A percentile compares a stretch with the other conserved stretches of the same genome.
Evolutionary conservation across 2,329 filamentous ascomycete species (phyloP).

Genomic region (Talaromyces sp.): DNA sequence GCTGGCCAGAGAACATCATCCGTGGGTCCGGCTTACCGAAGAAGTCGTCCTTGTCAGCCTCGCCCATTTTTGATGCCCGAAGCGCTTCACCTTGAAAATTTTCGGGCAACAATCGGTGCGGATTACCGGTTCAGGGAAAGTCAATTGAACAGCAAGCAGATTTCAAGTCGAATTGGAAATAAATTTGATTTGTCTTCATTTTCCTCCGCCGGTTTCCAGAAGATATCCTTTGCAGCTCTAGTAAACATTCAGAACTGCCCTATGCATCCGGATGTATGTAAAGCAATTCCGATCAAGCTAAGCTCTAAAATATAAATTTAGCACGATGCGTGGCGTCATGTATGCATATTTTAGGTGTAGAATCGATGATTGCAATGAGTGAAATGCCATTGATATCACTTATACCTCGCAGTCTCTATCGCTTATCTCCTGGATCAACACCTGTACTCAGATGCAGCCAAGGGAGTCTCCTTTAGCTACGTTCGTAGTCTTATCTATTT

Average conservation of each 20-base stretch:
- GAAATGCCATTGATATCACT: neutral
- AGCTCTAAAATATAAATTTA: neutral
- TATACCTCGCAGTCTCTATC: neutral
- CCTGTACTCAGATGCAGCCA: neutral
- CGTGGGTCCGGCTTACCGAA: constrained; percentile 5
- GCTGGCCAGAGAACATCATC: constrained; percentile 5
- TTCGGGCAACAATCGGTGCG: constrained; percentile 11
- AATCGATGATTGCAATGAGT: neutral
- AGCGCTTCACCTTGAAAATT: constrained; percentile 7
- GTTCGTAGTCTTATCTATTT: neutral
- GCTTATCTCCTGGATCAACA: no score
- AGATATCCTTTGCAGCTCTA: constrained; percentile 2
- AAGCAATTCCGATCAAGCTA: neutral
- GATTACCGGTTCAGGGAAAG: neutral
- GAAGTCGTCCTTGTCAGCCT: constrained; percentile 1
- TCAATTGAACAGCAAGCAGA: neutral
- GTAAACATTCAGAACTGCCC: neutral
- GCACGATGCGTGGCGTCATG: neutral
- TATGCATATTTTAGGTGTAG: neutral
- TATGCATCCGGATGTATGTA: neutral
- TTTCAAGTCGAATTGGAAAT: neutral
- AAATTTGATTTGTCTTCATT: neutral
- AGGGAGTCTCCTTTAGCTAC: neutral
- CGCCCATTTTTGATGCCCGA: constrained; percentile 12
- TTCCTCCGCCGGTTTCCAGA: neutral